phyloP scores from a whole-genome alignment of 352 stramenopile genomes.

The Pythium grandisporangium region DNA sequence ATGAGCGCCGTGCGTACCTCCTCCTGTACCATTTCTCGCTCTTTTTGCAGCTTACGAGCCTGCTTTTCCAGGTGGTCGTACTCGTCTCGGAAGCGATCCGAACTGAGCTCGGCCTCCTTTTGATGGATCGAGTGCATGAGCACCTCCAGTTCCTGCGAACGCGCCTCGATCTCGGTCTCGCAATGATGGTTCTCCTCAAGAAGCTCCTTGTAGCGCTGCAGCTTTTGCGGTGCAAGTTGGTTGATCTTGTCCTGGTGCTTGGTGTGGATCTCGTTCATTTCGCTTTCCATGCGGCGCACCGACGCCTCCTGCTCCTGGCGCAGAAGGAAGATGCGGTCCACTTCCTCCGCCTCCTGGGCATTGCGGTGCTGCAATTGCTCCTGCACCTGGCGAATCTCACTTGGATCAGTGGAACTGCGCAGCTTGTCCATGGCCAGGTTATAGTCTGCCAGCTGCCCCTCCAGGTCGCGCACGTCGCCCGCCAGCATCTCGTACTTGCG shows the following conservation, averaged over 20 bases:
- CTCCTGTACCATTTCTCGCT: constrained; percentile 67
- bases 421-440: constrained; percentile 93
- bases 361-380: constrained; percentile 68
- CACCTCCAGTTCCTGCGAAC: constrained; percentile 57
- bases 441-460: constrained; percentile 90
- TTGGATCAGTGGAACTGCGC: constrained; percentile 51
- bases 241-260: constrained; percentile 87
- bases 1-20: constrained; percentile 83
- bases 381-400: constrained; percentile 59
- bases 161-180: constrained; percentile 69
- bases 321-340: constrained; percentile 85
- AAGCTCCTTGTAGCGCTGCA: constrained; percentile 70
- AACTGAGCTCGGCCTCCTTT: constrained; percentile 61
- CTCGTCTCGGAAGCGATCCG: constrained; percentile 66
- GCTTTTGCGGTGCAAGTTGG: constrained; percentile 76
- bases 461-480: constrained; percentile 68
- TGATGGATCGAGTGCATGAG: constrained; percentile 67
- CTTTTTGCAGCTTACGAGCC: constrained; percentile 56
- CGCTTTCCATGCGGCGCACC: constrained; percentile 57
- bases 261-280: constrained; percentile 69
- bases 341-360: constrained; percentile 78
- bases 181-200: constrained; percentile 61
- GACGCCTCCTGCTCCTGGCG: constrained; percentile 76
- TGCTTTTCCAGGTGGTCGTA: constrained; percentile 68
- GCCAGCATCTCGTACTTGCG: constrained; percentile 69